Evolutionary conservation across 352 stramenopile species (phyloP).

Genomic region (Phytophthora pisi): DNA sequence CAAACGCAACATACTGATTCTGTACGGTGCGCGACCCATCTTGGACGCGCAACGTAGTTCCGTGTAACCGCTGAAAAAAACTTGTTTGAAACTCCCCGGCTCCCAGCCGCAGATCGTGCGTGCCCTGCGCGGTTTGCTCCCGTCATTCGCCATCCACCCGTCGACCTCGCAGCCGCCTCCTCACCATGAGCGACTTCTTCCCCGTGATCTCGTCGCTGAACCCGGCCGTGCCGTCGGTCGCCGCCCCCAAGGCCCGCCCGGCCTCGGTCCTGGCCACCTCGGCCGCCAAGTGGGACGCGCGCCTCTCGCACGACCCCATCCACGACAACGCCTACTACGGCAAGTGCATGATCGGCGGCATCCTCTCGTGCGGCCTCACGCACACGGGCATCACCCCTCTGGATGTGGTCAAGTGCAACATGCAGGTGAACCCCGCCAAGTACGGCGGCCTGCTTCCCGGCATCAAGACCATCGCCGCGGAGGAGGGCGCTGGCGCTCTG

Average conservation of each 20-base stretch:
- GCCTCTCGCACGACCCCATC: conserved; percentile 75
- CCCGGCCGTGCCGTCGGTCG: conserved; percentile 52
- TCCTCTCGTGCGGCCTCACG: conserved; percentile 93
- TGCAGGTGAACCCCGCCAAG: conserved; percentile 92
- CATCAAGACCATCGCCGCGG: conserved; percentile 86
- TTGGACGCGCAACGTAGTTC: neutral
- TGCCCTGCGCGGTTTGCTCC: conserved; percentile 14
- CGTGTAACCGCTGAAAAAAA: conserved; percentile 11
- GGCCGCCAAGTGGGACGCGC: conserved; percentile 81
- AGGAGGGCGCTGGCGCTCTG: conserved; percentile 82
- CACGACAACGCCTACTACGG: conserved; percentile 93
- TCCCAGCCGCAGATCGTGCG: conserved; percentile 27
- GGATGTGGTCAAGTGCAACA: conserved; percentile 96
- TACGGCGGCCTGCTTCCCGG: conserved; percentile 81
- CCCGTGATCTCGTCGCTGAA: conserved; percentile 76
- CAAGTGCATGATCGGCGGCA: conserved; percentile 94
- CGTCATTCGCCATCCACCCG: conserved; percentile 74
- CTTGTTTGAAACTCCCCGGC: conserved; percentile 39
- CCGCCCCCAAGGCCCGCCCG: conserved; percentile 37
- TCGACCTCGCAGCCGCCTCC: conserved; percentile 37
- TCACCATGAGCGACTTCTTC: conserved; percentile 79
- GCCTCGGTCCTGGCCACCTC: conserved; percentile 75
- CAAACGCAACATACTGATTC: too few relatives aligned
- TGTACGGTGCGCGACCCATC: too few relatives aligned
- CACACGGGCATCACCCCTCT: conserved; percentile 94